These are phyloP conservation scores for Epicoccum sorghinum DNA, from an alignment of 2,329 filamentous ascomycete genomes.

Conservation along the genomic window DNA sequence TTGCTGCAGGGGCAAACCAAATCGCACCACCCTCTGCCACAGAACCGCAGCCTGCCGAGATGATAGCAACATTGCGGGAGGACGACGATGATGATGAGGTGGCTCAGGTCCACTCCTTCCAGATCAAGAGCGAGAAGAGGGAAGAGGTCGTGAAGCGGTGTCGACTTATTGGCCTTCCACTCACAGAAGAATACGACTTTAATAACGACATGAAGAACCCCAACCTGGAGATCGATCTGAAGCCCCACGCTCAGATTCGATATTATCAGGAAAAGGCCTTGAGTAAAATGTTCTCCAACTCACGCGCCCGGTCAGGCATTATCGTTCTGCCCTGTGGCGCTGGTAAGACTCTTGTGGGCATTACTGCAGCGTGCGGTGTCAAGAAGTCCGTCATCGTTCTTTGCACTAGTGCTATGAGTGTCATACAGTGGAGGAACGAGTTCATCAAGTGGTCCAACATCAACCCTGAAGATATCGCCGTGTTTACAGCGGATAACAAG, in stretches of 20 bases:
- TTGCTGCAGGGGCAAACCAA: slow-evolving; percentile 86
- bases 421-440: slow-evolving; percentile 94
- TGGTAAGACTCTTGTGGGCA: slow-evolving; percentile 96
- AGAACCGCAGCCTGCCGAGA: slow-evolving; percentile 57
- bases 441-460: slow-evolving; percentile 99
- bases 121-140: slow-evolving; percentile 82
- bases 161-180: slow-evolving; percentile 81
- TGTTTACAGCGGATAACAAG: slow-evolving; percentile 95
- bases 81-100: slow-evolving; percentile 86
- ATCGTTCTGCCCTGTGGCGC: slow-evolving; percentile 97
- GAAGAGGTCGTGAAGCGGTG: slow-evolving; percentile 90
- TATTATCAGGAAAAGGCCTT: slow-evolving; percentile 96
- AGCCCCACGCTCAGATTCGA: slow-evolving; percentile 86
- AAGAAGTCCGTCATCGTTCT: slow-evolving; percentile 96
- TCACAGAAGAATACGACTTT: slow-evolving; percentile 97
- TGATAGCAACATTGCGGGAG: slow-evolving; percentile 68
- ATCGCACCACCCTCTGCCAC: slow-evolving; percentile 44
- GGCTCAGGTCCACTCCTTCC: slow-evolving; percentile 89
- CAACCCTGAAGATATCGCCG: slow-evolving; percentile 87
- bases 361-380: slow-evolving; percentile 96
- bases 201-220: slow-evolving; percentile 87
- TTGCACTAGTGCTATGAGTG: slow-evolving; percentile 97
- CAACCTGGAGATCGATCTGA: slow-evolving; percentile 90
- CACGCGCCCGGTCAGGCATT: slow-evolving; percentile 93
- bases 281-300: slow-evolving; percentile 99